Evolutionary conservation across 768 basidiomycete genomes (phyloP).

Genomic region (Suillus brevipes): DNA sequence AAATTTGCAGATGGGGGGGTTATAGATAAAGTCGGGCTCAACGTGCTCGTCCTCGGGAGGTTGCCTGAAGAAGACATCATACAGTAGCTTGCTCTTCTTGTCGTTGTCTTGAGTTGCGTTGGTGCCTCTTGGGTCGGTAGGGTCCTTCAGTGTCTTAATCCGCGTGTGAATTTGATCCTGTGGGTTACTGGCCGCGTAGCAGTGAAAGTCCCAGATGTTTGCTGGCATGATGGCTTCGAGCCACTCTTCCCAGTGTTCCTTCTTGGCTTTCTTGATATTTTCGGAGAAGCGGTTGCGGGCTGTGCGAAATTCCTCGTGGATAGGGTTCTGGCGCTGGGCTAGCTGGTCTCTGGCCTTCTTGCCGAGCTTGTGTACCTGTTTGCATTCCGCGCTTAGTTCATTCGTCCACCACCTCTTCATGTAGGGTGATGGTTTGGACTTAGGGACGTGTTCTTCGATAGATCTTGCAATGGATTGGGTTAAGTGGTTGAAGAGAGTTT

Average conservation of each 20-base stretch:
- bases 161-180: not conserved
- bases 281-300: not conserved
- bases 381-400: not conserved
- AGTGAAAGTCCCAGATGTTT: not conserved
- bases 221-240: not conserved
- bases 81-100: not conserved
- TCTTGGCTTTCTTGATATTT: not conserved
- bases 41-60: not conserved
- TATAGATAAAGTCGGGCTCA: not conserved
- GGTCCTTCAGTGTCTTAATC: not conserved
- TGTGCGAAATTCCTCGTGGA: no score
- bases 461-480: not conserved
- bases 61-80: not conserved
- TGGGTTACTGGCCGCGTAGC: not conserved
- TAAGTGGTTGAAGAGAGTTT: not conserved
- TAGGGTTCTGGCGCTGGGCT: not conserved
- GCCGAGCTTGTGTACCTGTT: not conserved
- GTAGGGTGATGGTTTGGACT: not conserved
- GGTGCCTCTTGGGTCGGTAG: no score
- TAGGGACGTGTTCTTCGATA: not conserved
- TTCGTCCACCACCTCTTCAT: not conserved
- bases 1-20: not conserved
- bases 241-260: not conserved
- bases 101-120: not conserved
- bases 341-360: not conserved